phyloP scores from a whole-genome alignment of 1,284 basidiomycete species.

The Pseudozyma hubeiensis region DNA sequence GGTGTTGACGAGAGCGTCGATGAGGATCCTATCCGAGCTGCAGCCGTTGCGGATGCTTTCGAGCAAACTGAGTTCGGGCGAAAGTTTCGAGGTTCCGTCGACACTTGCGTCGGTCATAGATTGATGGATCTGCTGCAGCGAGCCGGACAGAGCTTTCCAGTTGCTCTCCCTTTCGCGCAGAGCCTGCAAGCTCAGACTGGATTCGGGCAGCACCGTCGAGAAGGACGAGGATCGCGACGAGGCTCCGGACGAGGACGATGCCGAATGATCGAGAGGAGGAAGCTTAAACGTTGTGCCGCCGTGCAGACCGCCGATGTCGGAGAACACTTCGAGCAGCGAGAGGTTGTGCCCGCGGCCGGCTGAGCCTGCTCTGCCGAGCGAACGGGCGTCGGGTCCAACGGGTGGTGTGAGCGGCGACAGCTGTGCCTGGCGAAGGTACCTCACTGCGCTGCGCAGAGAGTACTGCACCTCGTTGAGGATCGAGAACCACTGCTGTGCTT shows the following conservation, averaged over 20 bases:
- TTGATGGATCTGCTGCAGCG: slow-evolving; percentile 33
- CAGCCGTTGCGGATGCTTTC: slow-evolving; percentile 32
- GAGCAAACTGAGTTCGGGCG: slow-evolving; percentile 15
- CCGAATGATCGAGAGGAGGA: slow-evolving; percentile 5
- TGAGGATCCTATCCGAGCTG: slow-evolving; percentile 22
- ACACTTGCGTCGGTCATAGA: background rate
- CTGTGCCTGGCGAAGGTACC: slow-evolving; percentile 40
- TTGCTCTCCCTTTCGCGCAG: slow-evolving; percentile 37
- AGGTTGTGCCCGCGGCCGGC: slow-evolving; percentile 33
- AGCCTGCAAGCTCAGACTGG: slow-evolving; percentile 35
- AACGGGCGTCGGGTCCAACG: slow-evolving; percentile 25
- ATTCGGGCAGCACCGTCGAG: slow-evolving; percentile 14
- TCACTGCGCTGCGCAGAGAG: slow-evolving; percentile 33
- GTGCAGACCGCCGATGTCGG: slow-evolving; percentile 34
- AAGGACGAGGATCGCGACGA: background rate
- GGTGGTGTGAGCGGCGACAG: slow-evolving; percentile 38
- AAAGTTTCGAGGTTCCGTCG: background rate
- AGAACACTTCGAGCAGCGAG: slow-evolving; percentile 47
- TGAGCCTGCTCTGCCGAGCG: slow-evolving; percentile 37
- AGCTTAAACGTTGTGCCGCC: slow-evolving; percentile 42
- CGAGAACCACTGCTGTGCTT: slow-evolving; percentile 48
- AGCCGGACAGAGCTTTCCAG: slow-evolving; percentile 37
- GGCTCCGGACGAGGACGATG: background rate
- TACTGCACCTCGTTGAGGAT: slow-evolving; percentile 57
- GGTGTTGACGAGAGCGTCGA: slow-evolving; percentile 36